Evolutionary conservation across 108 stramenopile species (phyloP).

Genomic region (Parmales sp.): DNA sequence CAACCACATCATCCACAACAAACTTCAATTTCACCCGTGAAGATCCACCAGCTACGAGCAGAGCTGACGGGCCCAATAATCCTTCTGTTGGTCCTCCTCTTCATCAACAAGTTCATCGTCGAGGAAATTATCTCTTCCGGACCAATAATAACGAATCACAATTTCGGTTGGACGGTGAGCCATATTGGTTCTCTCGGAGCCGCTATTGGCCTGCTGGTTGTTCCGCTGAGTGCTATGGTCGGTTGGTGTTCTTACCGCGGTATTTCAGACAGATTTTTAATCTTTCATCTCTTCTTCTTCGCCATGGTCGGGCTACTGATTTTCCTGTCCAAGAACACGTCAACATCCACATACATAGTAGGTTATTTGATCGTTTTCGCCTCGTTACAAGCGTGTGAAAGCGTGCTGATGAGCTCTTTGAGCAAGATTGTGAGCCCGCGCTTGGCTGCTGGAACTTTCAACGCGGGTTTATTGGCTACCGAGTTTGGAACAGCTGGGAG

Average conservation of each 20-base stretch:
- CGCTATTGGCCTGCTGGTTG: constrained; percentile 59
- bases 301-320: not conserved
- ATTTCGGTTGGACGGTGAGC: constrained; percentile 62
- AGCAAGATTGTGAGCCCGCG: constrained; percentile 64
- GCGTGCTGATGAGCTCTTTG: constrained; percentile 74
- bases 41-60: no score
- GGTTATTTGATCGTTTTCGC: constrained; percentile 22
- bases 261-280: not conserved
- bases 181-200: constrained; percentile 66
- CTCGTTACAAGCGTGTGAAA: constrained; percentile 35
- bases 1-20: no score
- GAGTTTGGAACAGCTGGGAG: constrained; percentile 79
- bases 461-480: constrained; percentile 77
- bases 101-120: constrained; percentile 68
- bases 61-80: not conserved
- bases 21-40: no score
- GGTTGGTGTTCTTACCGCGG: no score
- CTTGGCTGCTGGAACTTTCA: constrained; percentile 71
- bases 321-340: constrained; percentile 22
- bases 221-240: constrained; percentile 62
- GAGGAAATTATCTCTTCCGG: constrained; percentile 64
- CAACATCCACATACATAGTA: constrained; percentile 21
- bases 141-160: constrained; percentile 63
- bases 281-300: not conserved
- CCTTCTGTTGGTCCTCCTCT: constrained; percentile 33